Percentiles rank a stretch among this genome's conserved stretches.
These are phyloP conservation scores for Fraxinus anomala DNA, from an alignment of 257 asterid genomes.

Conservation along the genomic window DNA sequence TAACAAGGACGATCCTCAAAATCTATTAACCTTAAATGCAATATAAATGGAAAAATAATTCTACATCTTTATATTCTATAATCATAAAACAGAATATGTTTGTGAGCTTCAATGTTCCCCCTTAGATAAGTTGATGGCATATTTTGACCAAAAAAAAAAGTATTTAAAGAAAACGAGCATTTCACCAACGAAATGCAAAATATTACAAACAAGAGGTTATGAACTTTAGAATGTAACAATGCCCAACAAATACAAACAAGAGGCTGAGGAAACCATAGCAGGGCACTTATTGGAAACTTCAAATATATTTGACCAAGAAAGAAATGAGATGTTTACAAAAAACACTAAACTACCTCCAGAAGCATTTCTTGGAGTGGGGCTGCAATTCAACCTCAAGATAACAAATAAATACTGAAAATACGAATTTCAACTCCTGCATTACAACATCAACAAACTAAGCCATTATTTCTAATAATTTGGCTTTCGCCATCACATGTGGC, in stretches of 20 bases:
- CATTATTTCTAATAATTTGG: not conserved
- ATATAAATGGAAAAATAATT: not conserved
- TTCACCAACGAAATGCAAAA: not conserved
- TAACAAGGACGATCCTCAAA: not conserved
- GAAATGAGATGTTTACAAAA: not conserved
- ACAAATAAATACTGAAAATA: not conserved
- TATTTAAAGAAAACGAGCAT: not conserved
- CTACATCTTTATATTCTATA: not conserved
- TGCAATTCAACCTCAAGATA: not conserved
- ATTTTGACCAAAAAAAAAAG: not conserved
- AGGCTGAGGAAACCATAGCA: not conserved
- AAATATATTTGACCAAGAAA: not conserved
- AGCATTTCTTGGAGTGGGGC: not conserved
- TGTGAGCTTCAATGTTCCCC: not conserved
- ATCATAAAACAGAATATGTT: not conserved
- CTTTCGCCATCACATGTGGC: not conserved
- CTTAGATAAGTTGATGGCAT: not conserved
- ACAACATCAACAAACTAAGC: not conserved
- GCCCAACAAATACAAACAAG: not conserved
- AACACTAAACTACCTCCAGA: constrained; percentile 4
- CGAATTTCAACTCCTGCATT: not conserved
- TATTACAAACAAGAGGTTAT: not conserved
- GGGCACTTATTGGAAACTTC: not conserved
- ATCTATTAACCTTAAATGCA: not conserved
- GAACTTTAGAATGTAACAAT: not conserved